Evolutionary conservation across 345 rosid species (phyloP).

Genomic region (Bruguiera sexangula): DNA sequence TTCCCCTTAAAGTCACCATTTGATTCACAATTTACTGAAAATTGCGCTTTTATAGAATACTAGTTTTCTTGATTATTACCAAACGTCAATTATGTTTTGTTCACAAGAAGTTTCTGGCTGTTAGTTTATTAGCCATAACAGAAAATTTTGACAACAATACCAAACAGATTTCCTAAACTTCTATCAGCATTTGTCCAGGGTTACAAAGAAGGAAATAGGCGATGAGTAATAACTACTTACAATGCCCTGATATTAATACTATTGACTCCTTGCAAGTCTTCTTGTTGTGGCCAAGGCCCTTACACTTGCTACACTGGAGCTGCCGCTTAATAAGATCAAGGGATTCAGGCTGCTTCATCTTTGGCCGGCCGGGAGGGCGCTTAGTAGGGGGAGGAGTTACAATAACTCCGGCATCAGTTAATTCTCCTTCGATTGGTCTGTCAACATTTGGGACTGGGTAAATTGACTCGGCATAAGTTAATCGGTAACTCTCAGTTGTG

Average conservation of each 20-base stretch:
- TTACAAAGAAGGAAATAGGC: conserved; percentile 15
- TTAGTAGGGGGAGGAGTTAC: conserved; percentile 88
- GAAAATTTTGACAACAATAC: no score
- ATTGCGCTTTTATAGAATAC: no score
- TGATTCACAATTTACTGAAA: no score
- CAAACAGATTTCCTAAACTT: not conserved
- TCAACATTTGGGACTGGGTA: conserved; percentile 82
- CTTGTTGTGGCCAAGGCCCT: conserved; percentile 95
- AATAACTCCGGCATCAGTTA: conserved; percentile 34
- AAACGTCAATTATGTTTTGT: no score
- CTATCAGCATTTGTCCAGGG: conserved; percentile 11
- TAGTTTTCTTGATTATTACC: no score
- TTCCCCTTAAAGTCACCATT: no score
- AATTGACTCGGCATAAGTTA: conserved; percentile 58
- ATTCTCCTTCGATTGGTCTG: conserved; percentile 42
- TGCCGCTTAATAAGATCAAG: conserved; percentile 71
- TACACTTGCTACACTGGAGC: conserved; percentile 96
- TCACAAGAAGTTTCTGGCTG: no score
- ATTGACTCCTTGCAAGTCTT: conserved; percentile 70
- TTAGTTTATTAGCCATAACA: no score
- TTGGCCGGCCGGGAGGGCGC: conserved; percentile 82
- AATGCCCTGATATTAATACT: conserved; percentile 24
- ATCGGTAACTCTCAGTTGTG: conserved; percentile 46
- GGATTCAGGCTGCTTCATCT: conserved; percentile 61
- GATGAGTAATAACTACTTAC: conserved; percentile 27